Evolutionary conservation across 2,329 filamentous ascomycete species (phyloP), one percentile per base, ranked within the genome.

Genomic region (Pseudogymnoascus sp.): DNA sequence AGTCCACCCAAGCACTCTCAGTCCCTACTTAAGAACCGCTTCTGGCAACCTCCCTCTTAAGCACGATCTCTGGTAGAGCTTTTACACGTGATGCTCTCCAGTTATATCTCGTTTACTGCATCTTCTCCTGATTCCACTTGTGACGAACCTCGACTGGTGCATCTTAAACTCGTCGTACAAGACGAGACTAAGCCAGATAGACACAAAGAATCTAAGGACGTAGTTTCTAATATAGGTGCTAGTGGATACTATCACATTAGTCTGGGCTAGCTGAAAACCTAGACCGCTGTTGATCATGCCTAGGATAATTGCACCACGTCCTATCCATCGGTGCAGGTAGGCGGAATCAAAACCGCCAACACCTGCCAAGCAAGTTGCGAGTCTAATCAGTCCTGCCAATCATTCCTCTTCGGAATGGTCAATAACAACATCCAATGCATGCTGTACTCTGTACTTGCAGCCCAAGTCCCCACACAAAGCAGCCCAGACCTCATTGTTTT

Each of bases 211-310:
- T 1, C 35, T 14, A 31, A 46, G 33, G 33, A 61, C 59, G 40
- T 22, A 63, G 62, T 63, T 63, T 35, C 62, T 46, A 33, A 63
- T 46, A 59, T 62, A 62, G 5, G 62, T 24, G 6, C 37, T 24
- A 33, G 59, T 26, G 22, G 59, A 56, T 22, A 63, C 43, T n/a
- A 38, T 31, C 16, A 62, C 43, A 46, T 63, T 41, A 38, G 61
- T 35, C 59, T 62, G 12, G 31, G 56, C 63, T 10, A 64, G 50
- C 61, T 64, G 61, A 22, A 64, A 63, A 24, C 63, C 63, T 22
- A 64, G 63, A 37, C 63, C 63, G 41, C 37, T 60, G 35, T 64
- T 64, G 61, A 64, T 63, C 59, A 63, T 43, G 31, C 63, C 63
- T 14, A 64, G n/a, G 11, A 64, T n/a, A 41, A 64, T 60, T 16